Base-by-base conservation (phyloP, 768 basidiomycete genomes). In the Mycena rosella region DNA sequence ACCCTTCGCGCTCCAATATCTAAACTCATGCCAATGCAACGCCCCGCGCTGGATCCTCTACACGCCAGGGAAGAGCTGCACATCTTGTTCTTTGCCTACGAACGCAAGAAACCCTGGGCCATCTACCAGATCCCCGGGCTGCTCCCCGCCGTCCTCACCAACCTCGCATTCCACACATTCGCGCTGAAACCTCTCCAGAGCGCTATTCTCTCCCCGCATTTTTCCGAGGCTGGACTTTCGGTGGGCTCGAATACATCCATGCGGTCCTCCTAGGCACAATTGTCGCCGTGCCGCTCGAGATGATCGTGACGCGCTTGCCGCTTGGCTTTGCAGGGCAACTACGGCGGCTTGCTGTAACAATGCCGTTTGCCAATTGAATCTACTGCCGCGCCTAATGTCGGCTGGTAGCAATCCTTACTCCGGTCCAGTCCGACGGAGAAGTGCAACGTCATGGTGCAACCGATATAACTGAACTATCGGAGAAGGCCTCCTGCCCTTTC, bases 41-140 rank as follows among this genome's bases (percentile, higher is more conserved):
- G 0, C 87, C 87, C 0, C 83, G 85, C 72, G 67, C 76, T 91
- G 11, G 85, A 87, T 10, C 84, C 79, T 60, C 80, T 86, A 70
- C 77, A 80, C 30, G 78, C 80, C 3, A 72, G 83, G 24, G 79
- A 83, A 62, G 84, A 88, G 18, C 76, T 90, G 10, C 83, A 83
- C 26, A 70, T 86, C 56, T 79, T 91, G 29, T 81, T 89, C 64
- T 89, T 89, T 0, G 84, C 84, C 15, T 85, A 86, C n/a, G 89
- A 91, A 74, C 83, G 86, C 45, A 79, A 81, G n/a, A 82, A 81
- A 24, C 89, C 87, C 3, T 88, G 88, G 86, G 77, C 81, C 27
- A 73, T 90, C 55, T 86, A 85, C 68, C 72, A 85, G 36, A 86
- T 86, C 0, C 88, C 89, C 0, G 88, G 88, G 18, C 79, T 91